These are phyloP conservation scores for Effrenium voratum DNA, from an alignment of 73 alveolate species.

Conservation along the genomic window DNA sequence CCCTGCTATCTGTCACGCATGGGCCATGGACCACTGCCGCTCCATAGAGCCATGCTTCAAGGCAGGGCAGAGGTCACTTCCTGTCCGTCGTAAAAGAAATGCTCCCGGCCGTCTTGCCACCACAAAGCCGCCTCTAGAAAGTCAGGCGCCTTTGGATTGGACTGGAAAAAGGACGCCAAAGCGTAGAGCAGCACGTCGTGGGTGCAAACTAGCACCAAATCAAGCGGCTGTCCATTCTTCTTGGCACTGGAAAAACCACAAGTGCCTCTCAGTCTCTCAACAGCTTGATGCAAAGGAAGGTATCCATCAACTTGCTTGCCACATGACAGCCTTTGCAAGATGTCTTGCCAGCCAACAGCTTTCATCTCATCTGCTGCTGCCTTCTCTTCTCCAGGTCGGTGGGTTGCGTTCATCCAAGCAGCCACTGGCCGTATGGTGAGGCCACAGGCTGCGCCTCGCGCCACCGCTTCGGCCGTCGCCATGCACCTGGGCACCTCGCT, in stretches of 20 bases:
- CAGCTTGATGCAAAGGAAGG: slow-evolving; percentile 4
- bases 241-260: neutral
- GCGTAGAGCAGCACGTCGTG: slow-evolving; percentile 27
- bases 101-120: slow-evolving; percentile 34
- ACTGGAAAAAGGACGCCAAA: neutral
- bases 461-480: neutral
- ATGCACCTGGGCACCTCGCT: slow-evolving; percentile 37
- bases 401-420: slow-evolving; percentile 15
- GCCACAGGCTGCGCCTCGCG: neutral
- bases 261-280: neutral
- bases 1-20: too few species aligned
- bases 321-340: neutral
- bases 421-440: neutral
- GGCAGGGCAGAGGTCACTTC: too few species aligned
- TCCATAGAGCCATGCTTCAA: too few species aligned
- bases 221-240: neutral
- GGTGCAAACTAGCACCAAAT: slow-evolving; percentile 4
- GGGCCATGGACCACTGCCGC: too few species aligned
- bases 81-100: neutral
- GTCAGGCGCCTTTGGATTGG: neutral
- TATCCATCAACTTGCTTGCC: neutral
- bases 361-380: neutral
- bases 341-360: neutral
- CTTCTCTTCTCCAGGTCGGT: slow-evolving; percentile 48
- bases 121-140: slow-evolving; percentile 21